Base-by-base conservation (phyloP, 768 basidiomycete species). In the Leccinum barrowsii region DNA sequence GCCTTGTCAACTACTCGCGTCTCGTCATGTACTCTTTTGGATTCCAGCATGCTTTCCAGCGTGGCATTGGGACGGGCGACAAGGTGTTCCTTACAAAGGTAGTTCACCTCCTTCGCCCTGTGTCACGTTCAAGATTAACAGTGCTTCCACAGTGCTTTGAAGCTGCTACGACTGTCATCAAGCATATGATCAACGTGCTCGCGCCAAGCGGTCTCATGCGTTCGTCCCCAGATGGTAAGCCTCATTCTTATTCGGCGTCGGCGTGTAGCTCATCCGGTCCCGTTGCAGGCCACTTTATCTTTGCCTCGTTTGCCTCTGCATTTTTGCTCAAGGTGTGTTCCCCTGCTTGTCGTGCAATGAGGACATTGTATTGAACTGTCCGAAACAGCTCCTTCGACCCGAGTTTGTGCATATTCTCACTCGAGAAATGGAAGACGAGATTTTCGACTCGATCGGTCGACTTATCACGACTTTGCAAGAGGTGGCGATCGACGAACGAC, bases 21-120 rank as follows among this genome's bases (percentile, higher is more conserved):
- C 82, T 92, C 11, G 90, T 92, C 51, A 90, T 92, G 88, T 90
- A 83, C 66, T 92, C 90, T 0, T 92, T 92, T 64, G 90, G 88
- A 5, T 92, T 92, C 74, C 90, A 92, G 62, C 86, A 91, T 63
- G 89, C 89, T 2, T 90, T 83, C 70, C 82, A 86, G 62, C 82
- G 86, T 7, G 87, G 89, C 1, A 80, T 89, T 28, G 78, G 84
- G 60, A 71, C 77, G 1, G 80, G 79, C 2, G 88, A 90, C 68
- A 72, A 83, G 17, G 66, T 90, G 21, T 87, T 88, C 70, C 85
- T 91, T 60, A 81, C 77, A 56, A 87, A 85, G 78, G 90, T 86
- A 19, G 56, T 1, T 54, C 42, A 1, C 15, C 50, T 56, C 7
- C 12, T 42, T 56, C 48, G 10, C 12, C 12, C 40, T 5, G 17